These are phyloP conservation scores for Backusella psychrophila DNA, from an alignment of 192 early-diverging fungal genomes.

Conservation along the genomic window DNA sequence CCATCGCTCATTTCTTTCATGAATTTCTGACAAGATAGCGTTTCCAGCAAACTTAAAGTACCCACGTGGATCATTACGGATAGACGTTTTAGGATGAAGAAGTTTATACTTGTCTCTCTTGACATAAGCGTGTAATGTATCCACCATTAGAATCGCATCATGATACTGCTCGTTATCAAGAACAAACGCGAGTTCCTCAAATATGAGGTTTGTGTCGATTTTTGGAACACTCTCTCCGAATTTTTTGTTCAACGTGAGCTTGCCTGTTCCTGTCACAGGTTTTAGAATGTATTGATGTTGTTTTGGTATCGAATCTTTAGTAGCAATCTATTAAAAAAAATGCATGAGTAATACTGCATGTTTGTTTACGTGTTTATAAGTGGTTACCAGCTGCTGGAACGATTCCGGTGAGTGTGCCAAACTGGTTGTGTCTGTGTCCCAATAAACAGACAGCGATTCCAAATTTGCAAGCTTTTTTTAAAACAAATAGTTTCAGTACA, in stretches of 20 bases:
- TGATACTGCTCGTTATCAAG: slow-evolving; percentile 76
- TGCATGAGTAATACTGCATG: background rate
- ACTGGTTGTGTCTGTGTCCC: slow-evolving; percentile 63
- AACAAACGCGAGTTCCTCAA: slow-evolving; percentile 76
- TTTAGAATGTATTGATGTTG: slow-evolving; percentile 70
- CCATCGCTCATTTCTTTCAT: slow-evolving; percentile 68
- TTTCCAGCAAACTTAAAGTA: slow-evolving; percentile 66
- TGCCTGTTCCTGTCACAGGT: slow-evolving; percentile 75
- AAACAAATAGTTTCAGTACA: background rate
- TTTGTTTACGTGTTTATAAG: background rate
- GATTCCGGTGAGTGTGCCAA: slow-evolving; percentile 38
- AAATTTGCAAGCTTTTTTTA: slow-evolving; percentile 49
- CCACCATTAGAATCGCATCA: slow-evolving; percentile 62
- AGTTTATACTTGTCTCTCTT: slow-evolving; percentile 61
- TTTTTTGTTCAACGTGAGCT: slow-evolving; percentile 27
- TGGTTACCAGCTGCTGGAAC: background rate
- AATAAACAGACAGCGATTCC: slow-evolving; percentile 69
- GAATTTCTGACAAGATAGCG: slow-evolving; percentile 72
- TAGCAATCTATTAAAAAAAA: slow-evolving; percentile 50
- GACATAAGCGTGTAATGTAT: slow-evolving; percentile 24
- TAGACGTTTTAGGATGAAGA: slow-evolving; percentile 74
- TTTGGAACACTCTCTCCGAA: slow-evolving; percentile 28
- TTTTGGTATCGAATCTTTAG: slow-evolving; percentile 44
- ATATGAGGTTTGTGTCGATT: slow-evolving; percentile 56
- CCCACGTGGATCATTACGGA: slow-evolving; percentile 72